A percentile compares a stretch with the other conserved stretches of the same genome.
phyloP scores from a whole-genome alignment of 2,329 filamentous ascomycete species.

The Ilyonectria sp. region DNA sequence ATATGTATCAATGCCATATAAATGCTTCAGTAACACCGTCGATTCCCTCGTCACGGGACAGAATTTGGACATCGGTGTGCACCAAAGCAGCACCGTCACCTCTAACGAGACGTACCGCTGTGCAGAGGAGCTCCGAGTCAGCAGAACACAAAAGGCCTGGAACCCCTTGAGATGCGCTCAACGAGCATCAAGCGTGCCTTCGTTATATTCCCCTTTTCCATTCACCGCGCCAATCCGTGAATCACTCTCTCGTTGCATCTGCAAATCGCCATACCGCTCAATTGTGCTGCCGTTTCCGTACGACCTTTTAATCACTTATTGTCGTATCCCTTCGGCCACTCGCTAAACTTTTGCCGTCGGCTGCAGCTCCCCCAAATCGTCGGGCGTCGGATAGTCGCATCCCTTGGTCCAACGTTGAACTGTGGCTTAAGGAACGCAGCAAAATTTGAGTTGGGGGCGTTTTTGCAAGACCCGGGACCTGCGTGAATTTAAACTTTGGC shows the following conservation, averaged over 20 bases:
- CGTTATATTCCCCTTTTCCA: slow-evolving; percentile 35
- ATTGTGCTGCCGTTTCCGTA: slow-evolving; percentile 7
- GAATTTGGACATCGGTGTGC: slow-evolving; percentile 44
- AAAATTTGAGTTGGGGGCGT: slow-evolving; percentile 26
- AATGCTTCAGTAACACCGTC: slow-evolving; percentile 25
- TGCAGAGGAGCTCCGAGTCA: slow-evolving; percentile 33
- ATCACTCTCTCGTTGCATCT: slow-evolving; percentile 23
- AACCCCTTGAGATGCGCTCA: slow-evolving; percentile 35
- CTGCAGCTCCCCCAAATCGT: slow-evolving; percentile 28
- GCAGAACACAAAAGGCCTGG: slow-evolving; percentile 41
- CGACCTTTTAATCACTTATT: slow-evolving; percentile 20
- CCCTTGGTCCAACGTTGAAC: slow-evolving; percentile 33
- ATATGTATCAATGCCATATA: slow-evolving; percentile 28
- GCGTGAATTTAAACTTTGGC: slow-evolving; percentile 37
- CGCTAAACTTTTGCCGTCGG: slow-evolving; percentile 5
- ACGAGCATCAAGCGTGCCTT: slow-evolving; percentile 37
- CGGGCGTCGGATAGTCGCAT: slow-evolving; percentile 35
- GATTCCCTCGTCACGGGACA: slow-evolving; percentile 19
- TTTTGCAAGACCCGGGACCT: slow-evolving; percentile 23
- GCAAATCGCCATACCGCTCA: slow-evolving; percentile 3
- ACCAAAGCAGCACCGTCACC: slow-evolving; percentile 34
- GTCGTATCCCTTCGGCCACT: slow-evolving; percentile 14
- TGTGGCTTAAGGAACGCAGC: slow-evolving; percentile 38
- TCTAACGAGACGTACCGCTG: slow-evolving; percentile 32
- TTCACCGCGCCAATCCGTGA: slow-evolving; percentile 31